phyloP scores from a whole-genome alignment of 441 rosid species.

The Brassica balearica region DNA sequence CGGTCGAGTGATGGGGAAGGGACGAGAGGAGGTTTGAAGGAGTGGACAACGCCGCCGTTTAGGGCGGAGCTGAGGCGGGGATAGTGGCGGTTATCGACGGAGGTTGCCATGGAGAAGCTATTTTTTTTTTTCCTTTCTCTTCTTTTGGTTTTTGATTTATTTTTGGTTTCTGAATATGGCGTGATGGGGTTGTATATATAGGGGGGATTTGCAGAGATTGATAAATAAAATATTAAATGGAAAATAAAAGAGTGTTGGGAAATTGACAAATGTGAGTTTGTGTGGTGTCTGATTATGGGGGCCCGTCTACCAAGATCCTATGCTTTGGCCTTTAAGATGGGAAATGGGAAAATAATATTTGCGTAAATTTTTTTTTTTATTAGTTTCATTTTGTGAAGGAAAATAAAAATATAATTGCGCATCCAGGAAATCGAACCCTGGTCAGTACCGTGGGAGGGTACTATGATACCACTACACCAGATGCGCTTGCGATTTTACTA shows the following conservation, averaged over 20 bases:
- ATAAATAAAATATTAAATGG: not conserved
- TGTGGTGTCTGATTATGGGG: constrained; percentile 21
- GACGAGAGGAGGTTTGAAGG: constrained; percentile 53
- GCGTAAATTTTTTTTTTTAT: not conserved
- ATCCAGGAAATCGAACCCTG: constrained; percentile 81
- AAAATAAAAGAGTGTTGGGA: constrained; percentile 15
- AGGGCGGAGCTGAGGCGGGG: constrained; percentile 54
- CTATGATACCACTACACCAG: constrained; percentile 98
- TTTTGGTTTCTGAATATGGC: constrained; percentile 13
- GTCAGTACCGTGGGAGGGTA: constrained; percentile 98
- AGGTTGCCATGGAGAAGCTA: constrained; percentile 67
- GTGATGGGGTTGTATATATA: constrained; percentile 40
- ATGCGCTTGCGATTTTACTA: constrained; percentile 51
- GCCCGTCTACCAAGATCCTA: constrained; percentile 25
- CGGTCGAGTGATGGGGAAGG: constrained; percentile 47
- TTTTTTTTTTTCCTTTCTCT: not conserved
- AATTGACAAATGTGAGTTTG: constrained; percentile 37
- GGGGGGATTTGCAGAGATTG: constrained; percentile 30
- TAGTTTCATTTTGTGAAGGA: not conserved
- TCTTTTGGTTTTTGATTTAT: not conserved
- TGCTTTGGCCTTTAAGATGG: constrained; percentile 20
- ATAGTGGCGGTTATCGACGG: constrained; percentile 81
- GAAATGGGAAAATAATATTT: not conserved
- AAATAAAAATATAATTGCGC: constrained; percentile 43
- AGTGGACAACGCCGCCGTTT: constrained; percentile 60